These are phyloP conservation scores for Phaffomyces opuntiae DNA, from an alignment of 805 yeast genomes.

Conservation along the genomic window DNA sequence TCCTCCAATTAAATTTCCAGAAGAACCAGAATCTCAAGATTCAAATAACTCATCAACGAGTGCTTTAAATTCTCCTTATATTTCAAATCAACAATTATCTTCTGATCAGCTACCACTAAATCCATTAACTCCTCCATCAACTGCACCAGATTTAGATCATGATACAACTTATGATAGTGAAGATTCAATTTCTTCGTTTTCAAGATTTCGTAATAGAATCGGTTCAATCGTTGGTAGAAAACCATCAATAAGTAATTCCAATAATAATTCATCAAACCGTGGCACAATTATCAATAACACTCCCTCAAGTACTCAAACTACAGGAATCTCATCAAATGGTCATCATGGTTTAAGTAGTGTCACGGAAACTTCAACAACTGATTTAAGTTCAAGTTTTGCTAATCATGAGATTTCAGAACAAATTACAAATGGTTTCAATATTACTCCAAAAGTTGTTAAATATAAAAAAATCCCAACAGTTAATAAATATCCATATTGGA, in stretches of 20 bases:
- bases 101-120: neutral
- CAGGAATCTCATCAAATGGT: conserved; percentile 1
- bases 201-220: conserved; percentile 3
- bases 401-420: neutral
- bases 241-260: neutral
- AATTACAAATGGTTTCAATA: neutral
- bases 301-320: neutral
- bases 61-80: neutral
- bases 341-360: conserved; percentile 7
- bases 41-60: neutral
- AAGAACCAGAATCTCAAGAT: conserved; percentile 1
- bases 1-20: conserved; percentile 21
- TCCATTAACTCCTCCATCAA: conserved; percentile 7
- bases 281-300: conserved; percentile 3
- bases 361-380: conserved; percentile 5
- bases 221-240: conserved; percentile 6
- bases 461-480: conserved; percentile 50
- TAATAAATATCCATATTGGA: conserved; percentile 67
- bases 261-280: conserved; percentile 1
- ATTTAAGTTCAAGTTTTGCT: neutral
- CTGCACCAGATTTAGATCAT: conserved; percentile 11
- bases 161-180: conserved; percentile 18
- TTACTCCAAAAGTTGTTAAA: neutral
- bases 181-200: conserved; percentile 13
- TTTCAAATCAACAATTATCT: neutral